Conservation (phyloP, 345 rosid genomes). For the Hypericum perforatum region DNA sequence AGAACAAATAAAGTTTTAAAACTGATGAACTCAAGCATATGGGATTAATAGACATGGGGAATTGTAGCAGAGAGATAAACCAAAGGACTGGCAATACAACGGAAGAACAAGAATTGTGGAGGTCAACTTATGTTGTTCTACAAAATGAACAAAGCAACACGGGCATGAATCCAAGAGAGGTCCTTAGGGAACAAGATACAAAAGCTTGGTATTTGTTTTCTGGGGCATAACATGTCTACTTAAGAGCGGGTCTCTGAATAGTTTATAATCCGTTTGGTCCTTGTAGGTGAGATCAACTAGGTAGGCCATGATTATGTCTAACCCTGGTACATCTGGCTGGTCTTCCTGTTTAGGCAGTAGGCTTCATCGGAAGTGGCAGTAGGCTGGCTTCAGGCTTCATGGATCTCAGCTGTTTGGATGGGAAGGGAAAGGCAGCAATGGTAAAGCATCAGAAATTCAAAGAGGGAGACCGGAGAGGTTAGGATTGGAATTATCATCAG, state of each 20-base stretch:
- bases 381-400: conserved; percentile 92
- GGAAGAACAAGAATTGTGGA: too few species aligned
- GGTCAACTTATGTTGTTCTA: not conserved
- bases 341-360: conserved; percentile 79
- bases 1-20: too few species aligned
- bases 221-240: conserved; percentile 37
- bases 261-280: conserved; percentile 36
- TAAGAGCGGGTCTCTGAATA: conserved; percentile 37
- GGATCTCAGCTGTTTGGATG: conserved; percentile 78
- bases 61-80: too few species aligned
- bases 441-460: conserved; percentile 65
- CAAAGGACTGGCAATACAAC: too few species aligned
- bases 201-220: conserved; percentile 56
- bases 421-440: conserved; percentile 72
- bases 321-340: conserved; percentile 76
- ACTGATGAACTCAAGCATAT: too few species aligned
- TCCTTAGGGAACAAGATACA: conserved; percentile 34
- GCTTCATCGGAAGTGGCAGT: conserved; percentile 74
- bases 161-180: conserved; percentile 44
- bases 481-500: too few species aligned
- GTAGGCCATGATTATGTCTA: conserved; percentile 59
- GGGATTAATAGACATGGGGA: too few species aligned
- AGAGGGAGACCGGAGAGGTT: conserved; percentile 50
- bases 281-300: conserved; percentile 63
- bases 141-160: conserved; percentile 24